Base-by-base conservation (phyloP, 805 yeast genomes). In the Lipomyces yamadae region DNA sequence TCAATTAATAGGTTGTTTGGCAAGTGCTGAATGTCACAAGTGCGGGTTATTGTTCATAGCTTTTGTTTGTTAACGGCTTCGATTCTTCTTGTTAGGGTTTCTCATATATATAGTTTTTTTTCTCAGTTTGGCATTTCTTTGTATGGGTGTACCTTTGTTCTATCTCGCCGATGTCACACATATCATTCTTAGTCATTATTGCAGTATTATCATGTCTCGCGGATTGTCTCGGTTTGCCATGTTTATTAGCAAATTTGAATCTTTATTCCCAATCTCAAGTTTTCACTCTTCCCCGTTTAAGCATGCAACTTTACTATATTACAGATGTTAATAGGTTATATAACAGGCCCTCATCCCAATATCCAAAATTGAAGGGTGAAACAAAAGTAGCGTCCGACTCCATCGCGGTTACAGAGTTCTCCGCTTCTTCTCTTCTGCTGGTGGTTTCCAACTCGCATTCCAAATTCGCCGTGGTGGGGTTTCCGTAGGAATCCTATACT, bases 401-500 rank as follows among this genome's bases (percentile, higher is more conserved):
- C n/a, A 13, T 42, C 48, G 8, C 5, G n/a, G 10, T n/a, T 42
- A 15, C 48, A n/a, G 24, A 15, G 48, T 42, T 42, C 24, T 30
- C 18, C 50, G 56, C 52, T 61, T 32, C 54, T 62, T 34, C 62
- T 62, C 62, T 30, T 10, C 39, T 11, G 52, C 73, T 29, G 71
- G 64, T 13, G 67, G 68, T 63, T 63, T 72, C 81, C 81, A 79
- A 58, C 72, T 71, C 73, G 85, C 84, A 64, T 87, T 86, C 98
- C 98, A 93, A 24, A 90, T 82, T 67, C 84, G 83, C 74, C 85
- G 86, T 24, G 98, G 90, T 13, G 99, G 99, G 68, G 82, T 91
- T 64, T 92, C 94, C 0, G 96, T 89, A 29, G 99, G 99, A 8
- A 91, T 86, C 75, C 95, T 86, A 77, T 91, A 76, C 74, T 94